Evolutionary conservation across 495 filamentous ascomycete genomes (phyloP), one percentile per base, ranked within the genome.

Genomic region (Chaetomium fimeti): DNA sequence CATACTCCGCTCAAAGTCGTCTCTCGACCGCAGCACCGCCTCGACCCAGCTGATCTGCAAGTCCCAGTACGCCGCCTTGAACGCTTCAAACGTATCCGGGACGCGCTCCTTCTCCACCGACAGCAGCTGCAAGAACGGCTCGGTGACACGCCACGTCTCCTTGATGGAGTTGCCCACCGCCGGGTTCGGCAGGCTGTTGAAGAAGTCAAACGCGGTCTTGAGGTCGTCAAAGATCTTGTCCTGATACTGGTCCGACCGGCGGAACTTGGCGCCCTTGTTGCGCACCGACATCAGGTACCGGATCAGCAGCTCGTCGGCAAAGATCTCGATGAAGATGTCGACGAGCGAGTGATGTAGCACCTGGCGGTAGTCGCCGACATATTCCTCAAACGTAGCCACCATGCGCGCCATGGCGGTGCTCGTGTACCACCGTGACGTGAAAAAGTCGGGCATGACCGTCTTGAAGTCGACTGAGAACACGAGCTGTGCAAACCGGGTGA

Each of bases 21-120:
- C 94, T 62, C 94, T 78, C 4, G 87, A 79, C 75, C 92, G 82
- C 61, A 99, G 72, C 64, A 96, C 94, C 22, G 89, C 87, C 79
- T 99, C 94, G n/a, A 98, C 92, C 94, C 94, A 99, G 29, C 86
- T 88, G 57, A 97, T 85, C 76, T 93, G 91, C 71, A 97, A 79
- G 76, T 99, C 94, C 93, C 93, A 97, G 72, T 96, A 96, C 62
- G 86, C 82, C 38, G 78, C 74, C 80, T 96, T 97, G 76, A 98
- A 92, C 18, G 79, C 78, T 68, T 89, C 91, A 68, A 96, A 98
- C 8, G 90, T 86, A 29, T 85, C 83, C 4, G 91, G 85, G 6
- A 97, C 76, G 18, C 75, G 75, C 7, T 85, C 79, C 78, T 94
- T 99, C 27, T 93, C 89, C 0, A 85, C 80, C 36, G 86, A 84